phyloP scores from a whole-genome alignment of 2,329 filamentous ascomycete genomes.

The Aspergillus quadricinctus region DNA sequence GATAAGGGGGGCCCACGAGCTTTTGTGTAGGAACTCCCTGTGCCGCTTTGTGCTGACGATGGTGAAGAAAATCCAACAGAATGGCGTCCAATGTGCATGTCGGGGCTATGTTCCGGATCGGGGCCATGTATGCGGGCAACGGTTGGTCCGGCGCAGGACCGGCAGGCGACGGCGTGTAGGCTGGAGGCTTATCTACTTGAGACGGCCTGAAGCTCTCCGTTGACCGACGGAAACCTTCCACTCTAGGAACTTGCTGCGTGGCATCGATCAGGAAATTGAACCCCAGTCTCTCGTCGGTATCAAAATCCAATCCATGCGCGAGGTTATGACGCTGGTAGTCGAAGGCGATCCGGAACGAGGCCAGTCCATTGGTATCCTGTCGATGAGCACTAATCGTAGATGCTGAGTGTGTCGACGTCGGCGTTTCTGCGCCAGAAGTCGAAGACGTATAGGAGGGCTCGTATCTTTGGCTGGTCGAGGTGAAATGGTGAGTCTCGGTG shows the following conservation, averaged over 20 bases:
- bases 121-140: constrained; percentile 33
- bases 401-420: constrained; percentile 27
- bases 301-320: constrained; percentile 56
- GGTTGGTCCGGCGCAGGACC: constrained; percentile 21
- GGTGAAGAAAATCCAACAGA: constrained; percentile 72
- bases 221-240: constrained; percentile 42
- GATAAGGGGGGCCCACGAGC: constrained; percentile 72
- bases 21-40: constrained; percentile 62
- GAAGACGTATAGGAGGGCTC: constrained; percentile 28
- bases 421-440: constrained; percentile 24
- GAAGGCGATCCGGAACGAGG: constrained; percentile 38
- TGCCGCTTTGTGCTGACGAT: constrained; percentile 61
- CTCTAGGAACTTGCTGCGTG: constrained; percentile 51
- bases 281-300: constrained; percentile 60
- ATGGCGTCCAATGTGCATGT: constrained; percentile 75
- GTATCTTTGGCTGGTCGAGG: constrained; percentile 16
- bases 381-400: constrained; percentile 20
- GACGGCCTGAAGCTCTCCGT: constrained; percentile 22
- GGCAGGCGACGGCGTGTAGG: constrained; percentile 22
- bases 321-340: constrained; percentile 40
- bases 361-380: constrained; percentile 18
- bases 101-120: constrained; percentile 58
- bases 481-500: constrained; percentile 21
- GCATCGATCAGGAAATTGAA: constrained; percentile 69
- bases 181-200: constrained; percentile 16